Evolutionary conservation across 208 protist genomes (phyloP), one percentile per base, ranked within the genome.

Genomic region (Leishmania braziliensis): DNA sequence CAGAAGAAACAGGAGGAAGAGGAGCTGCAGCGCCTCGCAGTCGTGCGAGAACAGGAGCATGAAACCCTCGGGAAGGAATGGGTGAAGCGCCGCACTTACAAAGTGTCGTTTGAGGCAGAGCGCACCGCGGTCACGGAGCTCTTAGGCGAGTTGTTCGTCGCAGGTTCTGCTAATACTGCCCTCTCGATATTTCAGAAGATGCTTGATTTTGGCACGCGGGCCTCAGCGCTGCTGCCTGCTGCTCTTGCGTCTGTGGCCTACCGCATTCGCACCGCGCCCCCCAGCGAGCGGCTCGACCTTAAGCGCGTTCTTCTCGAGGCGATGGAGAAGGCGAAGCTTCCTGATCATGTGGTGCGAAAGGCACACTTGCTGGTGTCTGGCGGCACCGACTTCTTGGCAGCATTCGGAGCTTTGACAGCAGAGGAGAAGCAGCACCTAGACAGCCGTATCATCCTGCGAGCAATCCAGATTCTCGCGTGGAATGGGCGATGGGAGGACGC

Each of bases 51-150:
- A 46, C 86, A 89, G 69, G 90, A 95, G 80, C 90, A 95, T 78
- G 80, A 87, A n/a, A 90, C 81, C 2, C 83, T 95, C 0, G 93
- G 93, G 2, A 85, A 89, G 63, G 80, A 92, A 60, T 98, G 95
- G 93, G 86, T 95, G 48, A 71, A 62, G 71, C 75, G 4, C 4
- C 78, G 72, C 48, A 82, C 73, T 12, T n/a, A 5, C 12, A 75
- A 48, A 54, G 73, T 74, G 5, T 51, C 14, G 0, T 83, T 79
- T 70, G 75, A 80, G 39, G 79, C 74, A 1, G 79, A 85, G 50
- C 43, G 54, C 18, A 82, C 77, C n/a, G 66, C 75, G 20, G 79
- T 79, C 14, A 58, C 65, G 29, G 83, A 79, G 73, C 53, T 89
- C 60, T 54, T 89, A 63, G 75, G 78, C 51, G 78, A 85, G 20